Evolutionary conservation across 2,329 filamentous ascomycete species (phyloP).

Genomic region (Colletotrichum ledebouriae): DNA sequence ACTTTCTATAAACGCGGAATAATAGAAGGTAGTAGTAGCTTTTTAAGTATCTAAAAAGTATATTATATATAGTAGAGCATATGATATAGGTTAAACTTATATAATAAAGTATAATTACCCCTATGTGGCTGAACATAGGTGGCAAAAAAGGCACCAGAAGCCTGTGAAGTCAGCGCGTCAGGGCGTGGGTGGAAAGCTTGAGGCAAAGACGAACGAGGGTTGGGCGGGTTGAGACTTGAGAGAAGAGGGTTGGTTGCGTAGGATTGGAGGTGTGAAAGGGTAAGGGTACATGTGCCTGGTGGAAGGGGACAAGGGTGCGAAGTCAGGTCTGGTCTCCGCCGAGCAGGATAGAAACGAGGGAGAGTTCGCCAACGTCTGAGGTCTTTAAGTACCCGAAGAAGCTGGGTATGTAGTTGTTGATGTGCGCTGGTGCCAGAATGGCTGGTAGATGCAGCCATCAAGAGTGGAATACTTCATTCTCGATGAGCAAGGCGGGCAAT

Average conservation of each 20-base stretch:
- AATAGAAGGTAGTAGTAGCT: no score
- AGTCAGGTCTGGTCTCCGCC: slow-evolving; percentile 31
- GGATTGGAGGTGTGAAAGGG: slow-evolving; percentile 15
- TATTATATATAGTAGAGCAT: no score
- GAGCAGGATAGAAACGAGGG: slow-evolving; percentile 30
- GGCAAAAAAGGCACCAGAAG: no score
- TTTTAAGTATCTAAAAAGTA: no score
- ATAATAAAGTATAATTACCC: no score
- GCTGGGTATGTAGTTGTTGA: not conserved
- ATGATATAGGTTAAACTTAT: no score
- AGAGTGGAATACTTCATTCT: no score
- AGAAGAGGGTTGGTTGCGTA: not conserved
- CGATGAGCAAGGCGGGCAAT: no score
- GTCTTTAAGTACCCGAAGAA: slow-evolving; percentile 30
- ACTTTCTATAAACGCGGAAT: no score
- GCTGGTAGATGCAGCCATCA: no score
- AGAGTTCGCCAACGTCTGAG: slow-evolving; percentile 39
- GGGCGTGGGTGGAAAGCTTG: not conserved
- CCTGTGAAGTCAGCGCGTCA: not conserved
- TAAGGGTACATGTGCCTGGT: slow-evolving; percentile 21
- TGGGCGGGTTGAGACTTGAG: no score
- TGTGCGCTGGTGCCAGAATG: not conserved
- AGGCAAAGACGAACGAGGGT: slow-evolving; percentile 22
- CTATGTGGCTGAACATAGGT: no score
- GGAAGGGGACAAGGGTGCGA: slow-evolving; percentile 6